Evolutionary conservation across 2,329 filamentous ascomycete genomes (phyloP), one percentile per base, ranked within the genome.

Genomic region (Colletotrichum caudatum): DNA sequence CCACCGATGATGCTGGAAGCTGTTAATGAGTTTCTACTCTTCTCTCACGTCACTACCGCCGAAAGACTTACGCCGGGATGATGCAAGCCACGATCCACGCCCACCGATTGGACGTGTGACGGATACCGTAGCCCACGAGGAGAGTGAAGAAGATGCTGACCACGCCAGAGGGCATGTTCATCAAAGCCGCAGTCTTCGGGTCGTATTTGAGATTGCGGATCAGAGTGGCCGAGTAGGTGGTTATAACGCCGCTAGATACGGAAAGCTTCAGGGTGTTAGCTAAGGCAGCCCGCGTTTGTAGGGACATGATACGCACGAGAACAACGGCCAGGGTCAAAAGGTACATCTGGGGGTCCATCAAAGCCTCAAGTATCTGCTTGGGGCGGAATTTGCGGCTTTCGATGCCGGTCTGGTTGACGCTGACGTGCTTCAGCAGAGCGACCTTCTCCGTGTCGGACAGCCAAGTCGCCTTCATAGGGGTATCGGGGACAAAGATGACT

Each of bases 401-500:
- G 44, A 90, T 85, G 46, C 88, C 88, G 6, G 87, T 89, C 79
- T 90, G 85, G 78, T 91, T 90, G 67, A 85, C 82, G 46, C 84
- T 85, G 53, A 90, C 84, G 63, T 87, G 85, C 78, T 86, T 86
- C 44, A 88, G 78, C 29, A 88, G 81, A 1, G 82, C 82, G 7
- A 85, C 81, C 64, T 79, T 77, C 66, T 83, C 80, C 11, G 78
- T 76, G 51, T 79, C 76, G 3, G 77, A 78, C 35, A 83, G 66
- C 76, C 79, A 82, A 23, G 65, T 71, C 8, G 84, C 83, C 39
- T 81, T 79, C 75, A 85, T 83, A 5, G 84, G 85, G 11, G 83
- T 85, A 74, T 86, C 85, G 1, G 86, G 86, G 29, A 87, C 76
- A 46, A 83, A 79, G 60, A 81, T 76, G 20, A 82, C 77, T 12